Conservation (phyloP, 352 stramenopile genomes). For the Pythium dissimile region DNA sequence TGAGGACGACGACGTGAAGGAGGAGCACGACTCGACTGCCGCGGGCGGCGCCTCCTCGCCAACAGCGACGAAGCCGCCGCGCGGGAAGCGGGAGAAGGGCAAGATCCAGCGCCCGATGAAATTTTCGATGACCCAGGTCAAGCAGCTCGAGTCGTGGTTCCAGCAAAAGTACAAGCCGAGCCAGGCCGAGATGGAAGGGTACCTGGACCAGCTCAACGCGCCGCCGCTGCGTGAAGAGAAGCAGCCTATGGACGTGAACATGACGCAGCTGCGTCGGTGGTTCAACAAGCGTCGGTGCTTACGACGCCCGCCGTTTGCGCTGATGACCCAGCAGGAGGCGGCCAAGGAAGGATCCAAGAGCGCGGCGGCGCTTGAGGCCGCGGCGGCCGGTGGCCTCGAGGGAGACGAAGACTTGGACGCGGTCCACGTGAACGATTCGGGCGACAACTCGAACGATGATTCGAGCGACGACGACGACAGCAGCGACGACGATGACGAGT, state of each 20-base stretch:
- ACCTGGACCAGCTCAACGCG: conserved; percentile 62
- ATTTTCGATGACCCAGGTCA: conserved; percentile 82
- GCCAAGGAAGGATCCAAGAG: conserved; percentile 55
- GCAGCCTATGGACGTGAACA: conserved; percentile 78
- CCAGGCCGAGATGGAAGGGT: conserved; percentile 77
- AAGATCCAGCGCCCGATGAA: conserved; percentile 80
- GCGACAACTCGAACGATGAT: conserved; percentile 41
- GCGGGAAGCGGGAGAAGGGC: conserved; percentile 52
- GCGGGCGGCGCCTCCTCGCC: background rate
- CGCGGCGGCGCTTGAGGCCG: conserved; percentile 30
- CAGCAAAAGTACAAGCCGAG: conserved; percentile 86
- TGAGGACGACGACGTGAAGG: conserved; percentile 10
- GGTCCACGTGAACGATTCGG: conserved; percentile 17
- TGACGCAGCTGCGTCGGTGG: conserved; percentile 82
- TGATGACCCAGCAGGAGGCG: conserved; percentile 79
- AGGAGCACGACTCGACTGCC: conserved; percentile 4
- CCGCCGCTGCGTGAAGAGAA: conserved; percentile 73
- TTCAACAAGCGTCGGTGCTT: conserved; percentile 87
- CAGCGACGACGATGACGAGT: conserved; percentile 38
- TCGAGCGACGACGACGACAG: conserved; percentile 49
- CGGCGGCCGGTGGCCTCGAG: conserved; percentile 19
- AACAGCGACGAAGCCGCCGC: conserved; percentile 7
- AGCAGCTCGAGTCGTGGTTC: conserved; percentile 77
- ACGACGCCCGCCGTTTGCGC: conserved; percentile 69
- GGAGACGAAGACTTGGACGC: conserved; percentile 13